Percentiles rank a stretch among this genome's conserved stretches.
These are phyloP conservation scores for Paxillus ammoniavirescens DNA, from an alignment of 768 basidiomycete genomes.

Conservation along the genomic window DNA sequence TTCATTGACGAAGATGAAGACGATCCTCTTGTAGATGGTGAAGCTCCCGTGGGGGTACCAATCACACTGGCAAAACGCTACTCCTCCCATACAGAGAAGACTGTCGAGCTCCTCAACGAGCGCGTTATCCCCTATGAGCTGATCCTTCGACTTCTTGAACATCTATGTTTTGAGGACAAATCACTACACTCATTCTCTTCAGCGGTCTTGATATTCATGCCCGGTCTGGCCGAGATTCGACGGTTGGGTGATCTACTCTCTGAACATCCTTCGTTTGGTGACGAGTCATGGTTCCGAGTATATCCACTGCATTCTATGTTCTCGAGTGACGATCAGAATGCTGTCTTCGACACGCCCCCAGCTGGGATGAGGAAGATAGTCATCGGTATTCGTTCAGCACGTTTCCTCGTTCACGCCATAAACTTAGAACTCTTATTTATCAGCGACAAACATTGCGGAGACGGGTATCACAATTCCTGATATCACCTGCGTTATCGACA, in stretches of 20 bases:
- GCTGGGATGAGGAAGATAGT: constrained; percentile 87
- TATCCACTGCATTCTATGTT: constrained; percentile 92
- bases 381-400: constrained; percentile 56
- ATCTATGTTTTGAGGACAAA: constrained; percentile 70
- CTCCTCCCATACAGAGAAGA: constrained; percentile 67
- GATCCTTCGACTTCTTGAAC: constrained; percentile 79
- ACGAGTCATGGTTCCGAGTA: constrained; percentile 60
- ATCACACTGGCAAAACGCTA: constrained; percentile 77
- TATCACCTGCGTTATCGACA: constrained; percentile 94
- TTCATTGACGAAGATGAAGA: constrained; percentile 66
- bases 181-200: constrained; percentile 57
- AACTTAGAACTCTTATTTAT: not conserved
- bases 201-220: constrained; percentile 91
- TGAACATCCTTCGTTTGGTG: constrained; percentile 74
- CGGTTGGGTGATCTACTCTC: constrained; percentile 77
- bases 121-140: constrained; percentile 90
- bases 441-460: constrained; percentile 92
- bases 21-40: constrained; percentile 32
- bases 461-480: constrained; percentile 99
- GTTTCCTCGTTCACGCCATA: not conserved
- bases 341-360: constrained; percentile 88
- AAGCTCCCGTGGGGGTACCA: constrained; percentile 20
- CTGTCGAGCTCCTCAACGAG: constrained; percentile 85
- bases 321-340: constrained; percentile 86
- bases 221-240: constrained; percentile 92